Evolutionary conservation across 768 basidiomycete genomes (phyloP).

Genomic region (Russula compacta): DNA sequence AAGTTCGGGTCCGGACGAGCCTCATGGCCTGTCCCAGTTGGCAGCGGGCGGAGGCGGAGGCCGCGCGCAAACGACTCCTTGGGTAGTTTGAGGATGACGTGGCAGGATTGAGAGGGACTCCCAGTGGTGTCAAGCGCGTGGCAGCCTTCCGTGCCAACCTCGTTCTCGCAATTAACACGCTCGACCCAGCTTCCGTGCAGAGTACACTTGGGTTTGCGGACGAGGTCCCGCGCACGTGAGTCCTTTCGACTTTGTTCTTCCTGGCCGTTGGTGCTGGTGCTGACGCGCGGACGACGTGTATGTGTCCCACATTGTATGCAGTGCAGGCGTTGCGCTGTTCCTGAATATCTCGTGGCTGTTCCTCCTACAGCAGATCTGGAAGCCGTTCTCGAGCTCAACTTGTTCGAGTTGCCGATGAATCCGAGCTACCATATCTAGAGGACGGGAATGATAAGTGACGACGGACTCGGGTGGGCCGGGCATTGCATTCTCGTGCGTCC

Average conservation of each 20-base stretch:
- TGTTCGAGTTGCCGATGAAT: constrained; percentile 39
- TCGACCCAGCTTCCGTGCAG: constrained; percentile 55
- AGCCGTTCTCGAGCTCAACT: constrained; percentile 22
- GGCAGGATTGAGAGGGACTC: constrained; percentile 26
- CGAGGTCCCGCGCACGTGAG: constrained; percentile 45
- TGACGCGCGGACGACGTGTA: constrained; percentile 29
- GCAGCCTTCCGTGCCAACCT: constrained; percentile 50
- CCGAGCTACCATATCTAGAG: constrained; percentile 53
- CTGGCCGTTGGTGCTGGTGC: background rate
- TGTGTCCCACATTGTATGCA: constrained; percentile 71
- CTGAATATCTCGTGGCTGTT: constrained; percentile 40
- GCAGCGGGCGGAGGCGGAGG: constrained; percentile 48
- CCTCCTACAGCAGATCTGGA: constrained; percentile 40
- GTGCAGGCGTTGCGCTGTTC: constrained; percentile 66
- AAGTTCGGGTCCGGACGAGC: constrained; percentile 20
- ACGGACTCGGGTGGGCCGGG: constrained; percentile 67
- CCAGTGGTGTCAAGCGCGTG: constrained; percentile 43
- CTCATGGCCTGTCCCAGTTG: constrained; percentile 71
- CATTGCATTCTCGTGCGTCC: constrained; percentile 66
- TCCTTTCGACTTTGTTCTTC: constrained; percentile 6
- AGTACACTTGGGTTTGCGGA: constrained; percentile 57
- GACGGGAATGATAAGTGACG: constrained; percentile 48
- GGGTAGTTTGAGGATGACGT: constrained; percentile 48
- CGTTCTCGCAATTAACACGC: constrained; percentile 44
- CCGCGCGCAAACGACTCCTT: constrained; percentile 48